These are phyloP conservation scores for Heliamphora exappendiculata DNA, from an alignment of 148 eudicot genomes.

Conservation along the genomic window DNA sequence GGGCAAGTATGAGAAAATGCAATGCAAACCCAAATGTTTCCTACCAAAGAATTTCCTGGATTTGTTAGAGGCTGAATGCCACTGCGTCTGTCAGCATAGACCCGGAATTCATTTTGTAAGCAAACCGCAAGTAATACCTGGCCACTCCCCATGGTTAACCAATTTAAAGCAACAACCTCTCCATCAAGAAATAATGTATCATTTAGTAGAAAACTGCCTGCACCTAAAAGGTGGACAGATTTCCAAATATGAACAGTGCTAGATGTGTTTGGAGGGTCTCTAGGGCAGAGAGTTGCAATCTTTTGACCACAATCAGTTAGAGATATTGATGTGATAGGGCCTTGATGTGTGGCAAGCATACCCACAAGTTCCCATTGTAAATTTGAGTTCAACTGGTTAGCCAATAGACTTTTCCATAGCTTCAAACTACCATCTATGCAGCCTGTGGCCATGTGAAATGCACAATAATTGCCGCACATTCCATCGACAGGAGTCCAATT, in stretches of 20 bases:
- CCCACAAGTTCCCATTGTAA: conserved; percentile 79
- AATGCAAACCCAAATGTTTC: conserved; percentile 66
- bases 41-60: conserved; percentile 29
- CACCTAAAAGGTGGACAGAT: conserved; percentile 38
- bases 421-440: conserved; percentile 63
- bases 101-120: conserved; percentile 58
- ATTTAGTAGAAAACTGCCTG: conserved; percentile 59
- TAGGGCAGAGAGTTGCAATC: conserved; percentile 56
- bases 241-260: conserved; percentile 58
- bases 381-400: conserved; percentile 27
- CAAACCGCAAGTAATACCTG: conserved; percentile 74
- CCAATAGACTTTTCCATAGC: conserved; percentile 63
- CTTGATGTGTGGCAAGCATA: conserved; percentile 46
- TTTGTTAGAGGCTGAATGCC: conserved; percentile 26
- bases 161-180: conserved; percentile 48
- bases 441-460: conserved; percentile 82
- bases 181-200: conserved; percentile 50
- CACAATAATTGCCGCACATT: conserved; percentile 19
- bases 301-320: conserved; percentile 65
- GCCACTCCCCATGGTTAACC: conserved; percentile 67
- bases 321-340: conserved; percentile 50
- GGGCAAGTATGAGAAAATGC: conserved; percentile 35
- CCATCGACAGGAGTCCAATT: conserved; percentile 27
- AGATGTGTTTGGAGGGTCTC: conserved; percentile 21
- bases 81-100: conserved; percentile 51